Evolutionary conservation across 73 alveolate species (phyloP).

Genomic region (Paramecium pentaurelia): DNA sequence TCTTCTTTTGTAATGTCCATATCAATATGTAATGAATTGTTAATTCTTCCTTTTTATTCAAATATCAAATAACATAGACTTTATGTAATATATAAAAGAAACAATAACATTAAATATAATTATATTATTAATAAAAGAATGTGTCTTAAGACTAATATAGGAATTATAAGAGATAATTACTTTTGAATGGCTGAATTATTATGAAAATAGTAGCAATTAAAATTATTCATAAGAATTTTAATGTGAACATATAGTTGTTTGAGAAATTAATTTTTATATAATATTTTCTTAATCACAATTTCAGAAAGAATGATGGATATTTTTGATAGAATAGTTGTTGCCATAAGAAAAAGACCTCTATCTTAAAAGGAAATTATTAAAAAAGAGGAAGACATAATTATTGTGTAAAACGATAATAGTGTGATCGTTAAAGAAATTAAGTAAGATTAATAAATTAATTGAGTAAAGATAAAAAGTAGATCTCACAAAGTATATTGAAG

Average conservation of each 20-base stretch:
- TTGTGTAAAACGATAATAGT: slow-evolving; percentile 66
- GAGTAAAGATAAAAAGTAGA: slow-evolving; percentile 91
- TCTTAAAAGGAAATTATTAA: slow-evolving; percentile 86
- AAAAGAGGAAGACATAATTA: slow-evolving; percentile 91
- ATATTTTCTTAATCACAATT: neutral
- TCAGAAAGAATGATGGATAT: neutral
- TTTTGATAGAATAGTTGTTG: slow-evolving; percentile 89
- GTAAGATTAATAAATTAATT: slow-evolving; percentile 53
- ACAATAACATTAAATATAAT: neutral
- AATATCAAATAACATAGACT: neutral
- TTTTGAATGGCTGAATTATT: neutral
- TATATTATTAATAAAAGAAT: neutral
- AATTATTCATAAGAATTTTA: neutral
- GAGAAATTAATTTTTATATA: neutral
- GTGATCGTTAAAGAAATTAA: slow-evolving; percentile 97
- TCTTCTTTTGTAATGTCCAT: neutral
- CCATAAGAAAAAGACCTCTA: slow-evolving; percentile 98
- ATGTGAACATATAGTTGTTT: neutral
- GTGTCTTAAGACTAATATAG: neutral
- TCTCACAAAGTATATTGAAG: slow-evolving; percentile 97
- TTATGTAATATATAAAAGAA: neutral
- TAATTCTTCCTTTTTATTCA: neutral
- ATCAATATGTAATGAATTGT: neutral
- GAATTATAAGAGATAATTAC: neutral
- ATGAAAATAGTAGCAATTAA: neutral